Percentiles rank a stretch among this genome's conserved stretches.
These are phyloP conservation scores for Lactifluus subvellereus DNA, from an alignment of 768 basidiomycete genomes.

Conservation along the genomic window DNA sequence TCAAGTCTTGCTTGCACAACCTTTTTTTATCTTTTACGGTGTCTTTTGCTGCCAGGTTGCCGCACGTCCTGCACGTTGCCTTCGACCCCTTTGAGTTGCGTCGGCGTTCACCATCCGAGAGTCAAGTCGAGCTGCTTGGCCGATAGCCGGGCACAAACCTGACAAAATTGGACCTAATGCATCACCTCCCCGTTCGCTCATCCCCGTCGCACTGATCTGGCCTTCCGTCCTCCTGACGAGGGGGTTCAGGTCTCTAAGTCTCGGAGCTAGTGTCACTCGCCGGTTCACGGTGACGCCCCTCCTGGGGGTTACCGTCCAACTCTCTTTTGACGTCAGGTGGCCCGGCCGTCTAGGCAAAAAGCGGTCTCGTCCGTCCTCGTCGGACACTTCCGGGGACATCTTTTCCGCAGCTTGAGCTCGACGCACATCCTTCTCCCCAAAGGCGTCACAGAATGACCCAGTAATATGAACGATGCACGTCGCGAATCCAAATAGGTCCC, in stretches of 20 bases:
- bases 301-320: not conserved
- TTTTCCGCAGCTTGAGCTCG: not conserved
- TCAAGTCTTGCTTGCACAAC: not conserved
- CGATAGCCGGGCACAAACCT: constrained; percentile 8
- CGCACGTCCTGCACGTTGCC: constrained; percentile 20
- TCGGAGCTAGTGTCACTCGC: not conserved
- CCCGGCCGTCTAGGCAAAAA: not conserved
- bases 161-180: constrained; percentile 6
- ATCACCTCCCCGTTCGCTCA: not conserved
- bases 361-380: constrained; percentile 8
- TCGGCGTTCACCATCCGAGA: constrained; percentile 1
- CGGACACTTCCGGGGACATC: constrained; percentile 6
- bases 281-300: not conserved
- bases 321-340: constrained; percentile 15
- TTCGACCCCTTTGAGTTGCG: constrained; percentile 4
- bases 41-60: constrained; percentile 6
- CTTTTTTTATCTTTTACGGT: not conserved
- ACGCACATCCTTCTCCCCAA: not conserved
- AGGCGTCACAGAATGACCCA: constrained; percentile 4
- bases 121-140: not conserved
- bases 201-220: constrained; percentile 3
- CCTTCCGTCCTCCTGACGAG: not conserved
- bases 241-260: not conserved
- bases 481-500: not conserved
- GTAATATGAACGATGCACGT: constrained; percentile 2